Conservation (phyloP, 2,329 filamentous ascomycete species). For the Penicillium paneum region DNA sequence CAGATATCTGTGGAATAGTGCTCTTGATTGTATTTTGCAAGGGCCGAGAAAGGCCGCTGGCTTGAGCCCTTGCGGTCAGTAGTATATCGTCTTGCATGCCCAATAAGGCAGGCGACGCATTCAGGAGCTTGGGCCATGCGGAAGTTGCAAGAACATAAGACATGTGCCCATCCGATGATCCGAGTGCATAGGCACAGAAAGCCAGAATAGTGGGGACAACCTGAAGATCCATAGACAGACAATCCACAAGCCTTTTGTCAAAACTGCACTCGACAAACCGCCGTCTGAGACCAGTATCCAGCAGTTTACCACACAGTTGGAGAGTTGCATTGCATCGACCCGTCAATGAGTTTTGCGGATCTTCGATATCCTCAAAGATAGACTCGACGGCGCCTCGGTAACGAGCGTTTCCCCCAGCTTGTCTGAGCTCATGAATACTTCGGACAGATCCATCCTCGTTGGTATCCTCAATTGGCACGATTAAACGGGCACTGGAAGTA, state of each 20-base stretch:
- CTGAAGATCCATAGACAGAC: slow-evolving; percentile 60
- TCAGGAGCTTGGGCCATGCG: slow-evolving; percentile 34
- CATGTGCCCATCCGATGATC: slow-evolving; percentile 26
- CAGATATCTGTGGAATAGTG: slow-evolving; percentile 22
- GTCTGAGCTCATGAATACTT: slow-evolving; percentile 61
- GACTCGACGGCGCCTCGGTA: slow-evolving; percentile 56
- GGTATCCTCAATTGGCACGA: slow-evolving; percentile 47
- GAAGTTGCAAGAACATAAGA: slow-evolving; percentile 28
- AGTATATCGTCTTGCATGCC: slow-evolving; percentile 28
- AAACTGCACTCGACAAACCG: slow-evolving; percentile 70
- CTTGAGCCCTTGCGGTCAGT: slow-evolving; percentile 20
- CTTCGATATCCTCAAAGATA: slow-evolving; percentile 59
- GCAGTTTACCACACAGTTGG: slow-evolving; percentile 54
- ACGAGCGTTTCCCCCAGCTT: slow-evolving; percentile 55
- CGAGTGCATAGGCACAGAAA: slow-evolving; percentile 34
- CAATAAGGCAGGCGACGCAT: slow-evolving; percentile 29
- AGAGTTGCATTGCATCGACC: slow-evolving; percentile 53
- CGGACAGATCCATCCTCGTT: slow-evolving; percentile 47
- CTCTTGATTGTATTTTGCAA: slow-evolving; percentile 31
- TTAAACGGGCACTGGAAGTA: slow-evolving; percentile 20
- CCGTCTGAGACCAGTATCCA: slow-evolving; percentile 39
- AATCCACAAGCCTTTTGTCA: slow-evolving; percentile 65
- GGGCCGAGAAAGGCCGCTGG: slow-evolving; percentile 29
- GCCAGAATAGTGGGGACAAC: slow-evolving; percentile 32
- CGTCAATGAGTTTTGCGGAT: slow-evolving; percentile 44